Conservation (phyloP, 345 rosid genomes). For the Nasturtium officinale region DNA sequence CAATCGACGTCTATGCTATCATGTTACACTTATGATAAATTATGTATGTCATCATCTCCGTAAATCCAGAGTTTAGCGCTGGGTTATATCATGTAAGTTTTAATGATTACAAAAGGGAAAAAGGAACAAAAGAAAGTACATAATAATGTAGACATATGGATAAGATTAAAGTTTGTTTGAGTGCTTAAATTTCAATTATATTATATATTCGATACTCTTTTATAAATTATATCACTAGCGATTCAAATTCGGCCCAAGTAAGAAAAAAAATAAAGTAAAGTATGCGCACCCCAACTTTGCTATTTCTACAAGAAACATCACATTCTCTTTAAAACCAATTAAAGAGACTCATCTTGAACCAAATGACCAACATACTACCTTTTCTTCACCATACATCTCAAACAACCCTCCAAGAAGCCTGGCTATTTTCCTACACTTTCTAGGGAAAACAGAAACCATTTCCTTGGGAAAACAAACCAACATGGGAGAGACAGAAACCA, state of each 20-base stretch:
- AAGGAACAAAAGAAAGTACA: slow-evolving; percentile 18
- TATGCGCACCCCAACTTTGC: slow-evolving; percentile 28
- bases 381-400: slow-evolving; percentile 24
- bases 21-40: background rate
- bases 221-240: background rate
- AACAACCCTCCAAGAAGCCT: slow-evolving; percentile 28
- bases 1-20: background rate
- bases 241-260: slow-evolving; percentile 19
- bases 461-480: slow-evolving; percentile 20
- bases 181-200: slow-evolving; percentile 37
- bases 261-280: background rate
- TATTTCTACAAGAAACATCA: slow-evolving; percentile 37
- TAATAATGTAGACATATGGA: slow-evolving; percentile 1
- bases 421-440: slow-evolving; percentile 35
- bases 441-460: slow-evolving; percentile 20
- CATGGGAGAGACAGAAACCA: slow-evolving; percentile 46
- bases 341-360: slow-evolving; percentile 25
- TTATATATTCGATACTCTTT: slow-evolving; percentile 13
- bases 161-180: slow-evolving; percentile 19
- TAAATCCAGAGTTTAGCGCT: slow-evolving; percentile 23
- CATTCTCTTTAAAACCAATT: slow-evolving; percentile 5
- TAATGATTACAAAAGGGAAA: slow-evolving; percentile 23
- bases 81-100: slow-evolving; percentile 15
- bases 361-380: slow-evolving; percentile 33
- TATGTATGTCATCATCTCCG: slow-evolving; percentile 16